Conservation (phyloP, 1,284 basidiomycete genomes). For the Rhodotorula sp. region DNA sequence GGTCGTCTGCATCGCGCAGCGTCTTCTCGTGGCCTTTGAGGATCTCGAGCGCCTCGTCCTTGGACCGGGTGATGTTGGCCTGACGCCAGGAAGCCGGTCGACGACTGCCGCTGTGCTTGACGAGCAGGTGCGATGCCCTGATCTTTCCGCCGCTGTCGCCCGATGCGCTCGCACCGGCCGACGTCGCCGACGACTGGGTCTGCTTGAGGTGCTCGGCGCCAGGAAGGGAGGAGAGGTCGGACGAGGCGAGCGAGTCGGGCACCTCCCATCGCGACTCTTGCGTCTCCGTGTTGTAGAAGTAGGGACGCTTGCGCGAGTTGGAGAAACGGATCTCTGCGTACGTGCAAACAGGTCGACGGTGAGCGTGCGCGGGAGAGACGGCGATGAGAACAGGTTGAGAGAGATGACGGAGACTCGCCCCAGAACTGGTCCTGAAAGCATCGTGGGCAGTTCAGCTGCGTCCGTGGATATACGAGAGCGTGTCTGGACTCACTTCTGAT, state of each 20-base stretch:
- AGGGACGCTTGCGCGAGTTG: conserved; percentile 72
- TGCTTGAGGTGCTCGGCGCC: conserved; percentile 59
- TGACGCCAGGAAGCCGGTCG: conserved; percentile 90
- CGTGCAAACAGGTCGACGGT: background rate
- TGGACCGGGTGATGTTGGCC: conserved; percentile 54
- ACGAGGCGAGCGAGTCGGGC: conserved; percentile 65
- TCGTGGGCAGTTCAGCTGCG: background rate
- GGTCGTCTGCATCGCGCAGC: conserved; percentile 51
- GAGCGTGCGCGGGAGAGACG: background rate
- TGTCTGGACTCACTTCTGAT: background rate
- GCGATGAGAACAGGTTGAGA: background rate
- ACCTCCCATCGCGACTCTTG: conserved; percentile 78
- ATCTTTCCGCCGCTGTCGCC: conserved; percentile 59
- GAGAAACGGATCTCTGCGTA: conserved; percentile 73
- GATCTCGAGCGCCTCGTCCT: conserved; percentile 74
- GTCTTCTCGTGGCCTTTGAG: conserved; percentile 62
- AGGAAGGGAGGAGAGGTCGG: conserved; percentile 64
- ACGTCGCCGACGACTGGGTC: background rate
- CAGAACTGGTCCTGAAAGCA: background rate
- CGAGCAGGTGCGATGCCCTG: conserved; percentile 88
- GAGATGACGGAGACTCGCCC: conserved; percentile 11
- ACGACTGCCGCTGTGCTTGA: conserved; percentile 86
- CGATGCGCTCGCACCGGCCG: background rate
- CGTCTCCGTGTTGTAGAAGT: conserved; percentile 79
- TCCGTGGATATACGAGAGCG: too few relatives aligned